Evolutionary conservation across 768 basidiomycete genomes (phyloP).

Genomic region (Rhodosporidiobolus odoratus): DNA sequence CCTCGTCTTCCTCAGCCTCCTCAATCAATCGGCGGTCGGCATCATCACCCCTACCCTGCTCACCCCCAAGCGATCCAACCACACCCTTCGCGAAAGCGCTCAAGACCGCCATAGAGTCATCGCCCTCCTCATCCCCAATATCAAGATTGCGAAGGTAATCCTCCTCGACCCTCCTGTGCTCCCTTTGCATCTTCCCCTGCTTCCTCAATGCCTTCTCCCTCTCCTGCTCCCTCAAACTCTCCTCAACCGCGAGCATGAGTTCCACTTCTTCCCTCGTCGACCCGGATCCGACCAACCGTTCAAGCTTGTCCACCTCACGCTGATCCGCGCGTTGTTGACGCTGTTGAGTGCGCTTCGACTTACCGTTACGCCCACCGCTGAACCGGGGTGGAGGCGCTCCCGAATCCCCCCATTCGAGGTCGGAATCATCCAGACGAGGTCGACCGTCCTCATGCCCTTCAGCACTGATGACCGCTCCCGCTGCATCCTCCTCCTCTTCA

Average conservation of each 20-base stretch:
- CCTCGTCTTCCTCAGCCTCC: constrained; percentile 2
- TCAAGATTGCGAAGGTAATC: constrained; percentile 26
- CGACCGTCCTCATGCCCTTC: constrained; percentile 13
- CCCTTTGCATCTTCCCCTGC: not conserved
- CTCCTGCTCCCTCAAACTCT: constrained; percentile 12
- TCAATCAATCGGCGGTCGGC: not conserved
- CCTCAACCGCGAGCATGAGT: constrained; percentile 10
- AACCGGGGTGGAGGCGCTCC: constrained; percentile 1
- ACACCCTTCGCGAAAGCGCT: constrained; percentile 15
- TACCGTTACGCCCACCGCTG: not conserved
- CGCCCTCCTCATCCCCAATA: constrained; percentile 9
- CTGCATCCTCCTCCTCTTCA: not conserved
- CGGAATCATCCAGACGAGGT: constrained; percentile 27
- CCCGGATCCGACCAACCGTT: constrained; percentile 11
- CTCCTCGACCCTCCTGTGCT: not conserved
- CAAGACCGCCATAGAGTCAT: constrained; percentile 16
- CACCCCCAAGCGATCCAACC: not conserved
- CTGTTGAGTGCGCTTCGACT: not conserved
- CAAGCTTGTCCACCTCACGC: constrained; percentile 30
- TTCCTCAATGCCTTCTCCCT: constrained; percentile 1
- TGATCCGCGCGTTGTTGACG: constrained; percentile 17
- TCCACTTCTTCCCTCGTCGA: constrained; percentile 31
- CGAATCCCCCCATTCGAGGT: constrained; percentile 33
- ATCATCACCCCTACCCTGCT: constrained; percentile 20
- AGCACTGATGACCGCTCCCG: not conserved